Base-by-base conservation (phyloP, 495 filamentous ascomycete species). In the Massariosphaeria phaeospora region DNA sequence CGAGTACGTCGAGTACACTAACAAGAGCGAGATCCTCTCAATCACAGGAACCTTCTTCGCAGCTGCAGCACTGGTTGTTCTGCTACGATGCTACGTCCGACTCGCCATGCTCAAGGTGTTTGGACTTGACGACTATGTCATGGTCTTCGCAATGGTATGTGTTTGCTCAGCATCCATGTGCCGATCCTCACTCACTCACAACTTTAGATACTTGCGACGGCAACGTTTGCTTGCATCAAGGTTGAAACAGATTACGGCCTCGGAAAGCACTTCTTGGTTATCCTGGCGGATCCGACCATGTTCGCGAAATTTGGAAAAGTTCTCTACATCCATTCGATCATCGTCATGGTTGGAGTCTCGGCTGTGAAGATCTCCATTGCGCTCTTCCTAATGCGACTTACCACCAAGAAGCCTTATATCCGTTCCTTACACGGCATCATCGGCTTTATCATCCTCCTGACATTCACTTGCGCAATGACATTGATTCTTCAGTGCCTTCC, bases 401-500 rank as follows among this genome's bases (percentile, higher is more conserved):
- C 64, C 1, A 39, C 55, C 5, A 62, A 39, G 27, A 63, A 39
- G 29, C 17, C 33, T 12, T 67, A 64, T 40, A 57, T 47, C 33
- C 30, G 47, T 9, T 67, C 59, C 29, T 50, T 68, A 11, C 67
- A 63, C 43, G 62, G 56, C 8, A 29, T 55, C 24, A 62, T 69
- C 21, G 62, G 41, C 10, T 69, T 69, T 53, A 55, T 69, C 12
- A 36, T 61, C 8, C 29, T 55, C 27, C 57, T 66, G 26, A 55
- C 53, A 1, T n/a, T 67, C 25, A 50, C 57, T 21, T 67, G 65
- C 52, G 35, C 56, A 35, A 47, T 56, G 43, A 67, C 65, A 1
- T 43, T 69, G 24, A 60, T 69, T 35, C 64, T 69, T 52, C 48
- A 60, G 36, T 69, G 67, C 34, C 15, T 64, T 17, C 67, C 67